These are phyloP conservation scores for Sporisorium exsertum DNA, from an alignment of 1,284 basidiomycete species.

Conservation along the genomic window DNA sequence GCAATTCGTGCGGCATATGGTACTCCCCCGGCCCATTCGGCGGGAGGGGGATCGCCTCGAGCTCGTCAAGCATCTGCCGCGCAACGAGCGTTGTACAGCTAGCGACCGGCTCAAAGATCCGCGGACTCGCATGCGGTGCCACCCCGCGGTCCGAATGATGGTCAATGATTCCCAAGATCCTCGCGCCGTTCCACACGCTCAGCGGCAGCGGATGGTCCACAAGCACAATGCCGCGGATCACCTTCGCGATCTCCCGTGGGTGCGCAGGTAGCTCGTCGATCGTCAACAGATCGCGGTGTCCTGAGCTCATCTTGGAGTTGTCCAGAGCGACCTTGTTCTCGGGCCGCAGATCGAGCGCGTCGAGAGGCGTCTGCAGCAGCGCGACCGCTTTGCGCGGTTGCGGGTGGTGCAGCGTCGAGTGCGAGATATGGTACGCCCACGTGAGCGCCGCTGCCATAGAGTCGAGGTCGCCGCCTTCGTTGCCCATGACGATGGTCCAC, in stretches of 20 bases:
- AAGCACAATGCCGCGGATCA: conserved; percentile 66
- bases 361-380: conserved; percentile 58
- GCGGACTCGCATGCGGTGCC: conserved; percentile 59
- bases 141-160: conserved; percentile 68
- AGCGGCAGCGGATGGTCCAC: conserved; percentile 69
- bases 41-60: conserved; percentile 44
- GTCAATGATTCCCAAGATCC: conserved; percentile 65
- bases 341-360: conserved; percentile 69
- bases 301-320: conserved; percentile 64
- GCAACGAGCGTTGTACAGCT: conserved; percentile 68
- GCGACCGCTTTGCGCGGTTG: conserved; percentile 53
- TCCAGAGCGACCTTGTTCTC: conserved; percentile 69
- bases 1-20: conserved; percentile 61
- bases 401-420: conserved; percentile 44
- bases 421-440: conserved; percentile 64
- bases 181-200: conserved; percentile 59
- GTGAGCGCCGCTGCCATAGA: conserved; percentile 63
- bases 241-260: conserved; percentile 59
- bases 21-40: conserved; percentile 48
- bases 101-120: conserved; percentile 61
- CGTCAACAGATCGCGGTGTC: conserved; percentile 69
- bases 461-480: conserved; percentile 69
- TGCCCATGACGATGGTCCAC: conserved; percentile 70
- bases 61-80: conserved; percentile 60
- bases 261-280: conserved; percentile 69